These are phyloP conservation scores for Penicillium simplicissimum DNA, from an alignment of 495 filamentous ascomycete species.

Conservation along the genomic window DNA sequence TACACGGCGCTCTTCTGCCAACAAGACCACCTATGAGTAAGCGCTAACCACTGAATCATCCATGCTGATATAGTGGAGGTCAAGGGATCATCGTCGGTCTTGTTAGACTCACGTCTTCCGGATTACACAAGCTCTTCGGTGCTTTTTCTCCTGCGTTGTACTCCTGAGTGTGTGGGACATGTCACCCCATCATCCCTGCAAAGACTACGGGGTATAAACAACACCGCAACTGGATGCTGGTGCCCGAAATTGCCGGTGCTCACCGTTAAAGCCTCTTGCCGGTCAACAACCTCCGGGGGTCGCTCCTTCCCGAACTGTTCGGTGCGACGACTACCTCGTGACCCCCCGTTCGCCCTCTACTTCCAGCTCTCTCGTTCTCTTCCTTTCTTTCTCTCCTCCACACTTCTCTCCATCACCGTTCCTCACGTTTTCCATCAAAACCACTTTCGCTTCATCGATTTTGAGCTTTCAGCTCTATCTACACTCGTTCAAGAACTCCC, in stretches of 20 bases:
- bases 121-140: conserved; percentile 2
- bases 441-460: neutral
- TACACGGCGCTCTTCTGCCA: no score
- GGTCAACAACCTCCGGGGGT: neutral
- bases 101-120: neutral
- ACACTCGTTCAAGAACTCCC: neutral
- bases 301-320: neutral
- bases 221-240: neutral
- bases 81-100: neutral
- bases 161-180: neutral
- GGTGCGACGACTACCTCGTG: neutral
- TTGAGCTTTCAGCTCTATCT: neutral
- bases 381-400: conserved; percentile 5
- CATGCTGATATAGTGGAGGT: no score
- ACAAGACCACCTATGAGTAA: no score
- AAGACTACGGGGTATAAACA: neutral
- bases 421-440: neutral
- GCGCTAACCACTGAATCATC: no score
- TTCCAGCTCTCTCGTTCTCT: conserved; percentile 1
- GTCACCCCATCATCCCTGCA: neutral
- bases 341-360: conserved; percentile 10
- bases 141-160: neutral
- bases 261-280: neutral
- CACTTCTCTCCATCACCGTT: neutral
- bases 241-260: neutral